Conservation (phyloP, 164 flowering plant genomes). For the Vitis amurensis region DNA sequence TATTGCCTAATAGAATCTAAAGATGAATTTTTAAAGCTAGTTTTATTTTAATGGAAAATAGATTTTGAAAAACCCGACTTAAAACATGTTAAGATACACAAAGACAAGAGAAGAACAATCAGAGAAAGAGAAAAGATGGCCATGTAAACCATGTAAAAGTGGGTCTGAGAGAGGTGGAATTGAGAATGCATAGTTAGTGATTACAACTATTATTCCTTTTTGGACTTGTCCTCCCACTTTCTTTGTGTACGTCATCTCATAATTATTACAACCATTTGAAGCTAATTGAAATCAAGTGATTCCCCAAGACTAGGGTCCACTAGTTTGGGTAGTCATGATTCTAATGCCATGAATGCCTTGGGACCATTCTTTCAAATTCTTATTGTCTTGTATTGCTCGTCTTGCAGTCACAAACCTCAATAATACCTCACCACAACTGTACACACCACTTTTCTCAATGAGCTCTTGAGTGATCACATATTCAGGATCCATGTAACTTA, state of each 20-base stretch:
- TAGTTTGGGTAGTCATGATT: constrained; percentile 60
- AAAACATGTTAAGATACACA: too few species aligned
- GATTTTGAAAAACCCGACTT: too few species aligned
- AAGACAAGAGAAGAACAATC: too few species aligned
- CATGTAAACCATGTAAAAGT: too few species aligned
- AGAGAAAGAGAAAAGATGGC: too few species aligned
- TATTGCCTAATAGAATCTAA: too few species aligned
- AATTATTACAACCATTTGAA: constrained; percentile 58
- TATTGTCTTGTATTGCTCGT: constrained; percentile 75
- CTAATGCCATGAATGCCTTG: constrained; percentile 53
- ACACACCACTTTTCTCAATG: constrained; percentile 92
- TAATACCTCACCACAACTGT: constrained; percentile 89
- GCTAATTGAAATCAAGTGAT: constrained; percentile 74
- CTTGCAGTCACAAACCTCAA: constrained; percentile 78
- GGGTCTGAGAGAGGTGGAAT: too few species aligned
- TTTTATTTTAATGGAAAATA: too few species aligned
- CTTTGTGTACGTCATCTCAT: constrained; percentile 89
- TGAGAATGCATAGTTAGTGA: too few species aligned
- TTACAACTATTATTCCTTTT: too few species aligned
- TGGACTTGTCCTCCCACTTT: constrained; percentile 20
- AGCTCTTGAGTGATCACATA: constrained; percentile 85
- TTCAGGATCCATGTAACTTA: constrained; percentile 96
- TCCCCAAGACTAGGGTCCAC: constrained; percentile 72
- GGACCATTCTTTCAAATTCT: constrained; percentile 87
- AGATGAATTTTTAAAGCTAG: too few species aligned